Percentiles rank a stretch among this genome's conserved stretches.
These are phyloP conservation scores for Allium fistulosum DNA, from an alignment of 106 monocot genomes.

Conservation along the genomic window DNA sequence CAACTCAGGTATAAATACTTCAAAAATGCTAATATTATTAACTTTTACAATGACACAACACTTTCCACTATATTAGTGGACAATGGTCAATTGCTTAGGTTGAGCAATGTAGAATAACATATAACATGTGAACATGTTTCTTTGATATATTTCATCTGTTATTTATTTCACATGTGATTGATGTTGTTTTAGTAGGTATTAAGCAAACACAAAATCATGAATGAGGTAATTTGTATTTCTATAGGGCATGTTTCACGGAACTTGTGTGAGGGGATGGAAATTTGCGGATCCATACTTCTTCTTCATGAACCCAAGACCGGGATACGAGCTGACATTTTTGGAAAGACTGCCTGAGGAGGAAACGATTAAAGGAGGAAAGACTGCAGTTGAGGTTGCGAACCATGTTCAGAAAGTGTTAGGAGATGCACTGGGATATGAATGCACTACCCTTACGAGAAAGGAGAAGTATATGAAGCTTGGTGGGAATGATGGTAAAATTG, in stretches of 20 bases:
- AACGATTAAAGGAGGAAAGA: constrained; percentile 46
- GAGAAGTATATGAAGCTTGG: constrained; percentile 74
- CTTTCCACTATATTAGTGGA: too few relatives aligned
- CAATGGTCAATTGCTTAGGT: too few relatives aligned
- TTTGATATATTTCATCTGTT: too few relatives aligned
- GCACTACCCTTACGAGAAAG: constrained; percentile 59
- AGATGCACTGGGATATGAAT: constrained; percentile 40
- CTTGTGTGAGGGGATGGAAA: constrained; percentile 73
- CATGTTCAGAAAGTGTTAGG: constrained; percentile 59
- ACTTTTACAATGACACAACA: too few relatives aligned
- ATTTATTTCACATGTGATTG: too few relatives aligned
- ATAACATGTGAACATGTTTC: not conserved
- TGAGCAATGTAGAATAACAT: not conserved
- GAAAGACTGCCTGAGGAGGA: constrained; percentile 41
- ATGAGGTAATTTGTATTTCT: too few relatives aligned
- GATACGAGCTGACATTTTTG: constrained; percentile 74
- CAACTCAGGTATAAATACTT: constrained; percentile 2
- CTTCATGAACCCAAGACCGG: constrained; percentile 88
- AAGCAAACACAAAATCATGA: too few relatives aligned
- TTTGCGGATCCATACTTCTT: constrained; percentile 85
- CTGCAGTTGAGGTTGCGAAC: constrained; percentile 74
- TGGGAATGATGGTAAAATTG: constrained; percentile 50
- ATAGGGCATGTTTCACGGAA: constrained; percentile 51
- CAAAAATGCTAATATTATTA: not conserved
- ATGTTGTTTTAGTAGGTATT: too few relatives aligned